These are phyloP conservation scores for Peribolospora baueri DNA, from an alignment of 768 basidiomycete genomes.

Conservation along the genomic window DNA sequence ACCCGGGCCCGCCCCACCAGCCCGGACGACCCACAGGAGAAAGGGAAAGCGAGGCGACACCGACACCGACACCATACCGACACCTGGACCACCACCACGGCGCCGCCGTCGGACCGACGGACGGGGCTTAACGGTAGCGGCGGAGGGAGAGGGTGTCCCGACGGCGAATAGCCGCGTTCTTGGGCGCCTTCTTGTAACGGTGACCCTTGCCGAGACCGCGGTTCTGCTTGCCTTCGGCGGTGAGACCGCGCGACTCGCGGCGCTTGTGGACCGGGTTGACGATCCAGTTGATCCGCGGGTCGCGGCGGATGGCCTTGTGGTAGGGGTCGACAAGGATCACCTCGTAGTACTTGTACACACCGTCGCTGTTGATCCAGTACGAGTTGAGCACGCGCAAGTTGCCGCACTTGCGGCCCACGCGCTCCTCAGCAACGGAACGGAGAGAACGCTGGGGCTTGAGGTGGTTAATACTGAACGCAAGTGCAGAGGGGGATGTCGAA, in stretches of 20 bases:
- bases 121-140: constrained; percentile 20
- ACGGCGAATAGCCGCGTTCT: constrained; percentile 66
- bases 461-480: constrained; percentile 53
- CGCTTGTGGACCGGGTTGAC: constrained; percentile 94
- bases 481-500: too few relatives aligned
- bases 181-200: constrained; percentile 76
- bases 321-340: constrained; percentile 90
- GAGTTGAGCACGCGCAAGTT: constrained; percentile 93
- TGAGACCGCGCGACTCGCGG: constrained; percentile 91
- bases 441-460: constrained; percentile 90
- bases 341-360: constrained; percentile 97
- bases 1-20: too few relatives aligned
- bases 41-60: too few relatives aligned
- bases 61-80: background rate
- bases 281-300: constrained; percentile 98
- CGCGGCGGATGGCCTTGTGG: constrained; percentile 90
- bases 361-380: constrained; percentile 78
- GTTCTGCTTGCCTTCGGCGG: constrained; percentile 88
- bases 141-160: constrained; percentile 52
- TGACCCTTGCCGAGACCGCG: constrained; percentile 91
- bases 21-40: too few relatives aligned
- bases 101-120: background rate
- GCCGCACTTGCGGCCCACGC: constrained; percentile 84
- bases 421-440: constrained; percentile 85
- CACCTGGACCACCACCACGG: background rate